Base-by-base conservation (phyloP, 176 grass and related monocot species). In the Aegilops speltoides region DNA sequence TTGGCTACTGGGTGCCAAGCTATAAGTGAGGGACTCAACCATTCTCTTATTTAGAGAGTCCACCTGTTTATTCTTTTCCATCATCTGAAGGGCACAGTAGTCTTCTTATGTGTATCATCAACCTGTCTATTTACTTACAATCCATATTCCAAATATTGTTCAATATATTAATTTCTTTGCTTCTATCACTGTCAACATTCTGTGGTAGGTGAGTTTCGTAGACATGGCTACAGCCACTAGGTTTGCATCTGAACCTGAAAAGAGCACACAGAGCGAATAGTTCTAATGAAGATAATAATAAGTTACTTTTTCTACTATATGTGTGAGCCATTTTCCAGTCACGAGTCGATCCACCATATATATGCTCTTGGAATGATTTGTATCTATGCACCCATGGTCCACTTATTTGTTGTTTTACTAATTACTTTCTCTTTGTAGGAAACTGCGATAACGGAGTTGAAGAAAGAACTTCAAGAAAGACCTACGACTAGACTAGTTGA, bases 391-490 rank as follows among this genome's bases (percentile, higher is more conserved):
- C 86, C 24, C 26, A 54, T 29, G 7, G 57, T 32, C 45, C 48
- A 64, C 52, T 32, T 81, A 37, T 61, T 56, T 71, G 12, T 65
- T 52, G 12, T 77, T 76, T 66, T 32, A 11, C 69, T 78, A 73
- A 86, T 56, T 82, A 43, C 16, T 87, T 82, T 10, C 16, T 33
- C 84, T 86, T 83, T 96, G 56, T 85, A 96, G 97, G 97, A 96
- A 85, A 93, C 75, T 90, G 83, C 89, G 84, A 77, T 99, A 86
- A 71, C 76, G 52, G 92, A 93, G 72, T 83, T 94, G 78, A 96
- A 85, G 83, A 96, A 94, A 88, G 97, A 99, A 89, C 94, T 99
- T 64, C 90, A 99, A 86, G 97, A 94, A 91, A 93, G 94, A 66
- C 97, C 97, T 82, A 96, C 94, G 6, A 83, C 76, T 85, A 99